phyloP scores from a whole-genome alignment of 345 rosid genomes.

The Populus euphratica region DNA sequence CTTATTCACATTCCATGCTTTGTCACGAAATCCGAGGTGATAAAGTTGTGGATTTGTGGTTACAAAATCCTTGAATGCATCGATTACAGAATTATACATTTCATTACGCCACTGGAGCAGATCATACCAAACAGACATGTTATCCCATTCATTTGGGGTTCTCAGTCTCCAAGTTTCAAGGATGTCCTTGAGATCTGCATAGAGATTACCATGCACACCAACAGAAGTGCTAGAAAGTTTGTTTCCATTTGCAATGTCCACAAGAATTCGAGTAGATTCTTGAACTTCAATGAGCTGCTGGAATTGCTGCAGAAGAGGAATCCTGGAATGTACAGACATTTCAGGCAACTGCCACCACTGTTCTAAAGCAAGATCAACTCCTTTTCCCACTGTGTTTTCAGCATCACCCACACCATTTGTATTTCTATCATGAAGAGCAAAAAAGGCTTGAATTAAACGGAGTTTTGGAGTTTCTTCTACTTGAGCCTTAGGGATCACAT shows the following conservation, averaged over 20 bases:
- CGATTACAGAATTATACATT: slow-evolving; percentile 88
- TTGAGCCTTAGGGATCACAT: slow-evolving; percentile 97
- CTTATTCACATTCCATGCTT: slow-evolving; percentile 98
- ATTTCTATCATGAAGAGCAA: slow-evolving; percentile 84
- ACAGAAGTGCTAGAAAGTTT: slow-evolving; percentile 60
- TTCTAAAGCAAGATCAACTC: slow-evolving; percentile 92
- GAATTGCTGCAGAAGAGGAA: slow-evolving; percentile 95
- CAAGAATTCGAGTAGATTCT: slow-evolving; percentile 85
- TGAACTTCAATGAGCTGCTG: slow-evolving; percentile 97
- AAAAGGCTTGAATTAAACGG: slow-evolving; percentile 82
- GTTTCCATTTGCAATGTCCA: slow-evolving; percentile 87
- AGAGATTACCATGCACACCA: slow-evolving; percentile 72
- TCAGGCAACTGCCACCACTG: slow-evolving; percentile 99
- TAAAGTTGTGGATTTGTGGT: slow-evolving; percentile 75
- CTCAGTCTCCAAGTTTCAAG: slow-evolving; percentile 98
- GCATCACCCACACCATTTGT: slow-evolving; percentile 85
- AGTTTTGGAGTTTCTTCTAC: slow-evolving; percentile 99
- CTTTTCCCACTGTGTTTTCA: slow-evolving; percentile 81
- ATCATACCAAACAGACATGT: slow-evolving; percentile 95
- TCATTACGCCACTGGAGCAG: slow-evolving; percentile 98
- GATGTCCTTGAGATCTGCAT: slow-evolving; percentile 94
- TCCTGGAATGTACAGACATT: slow-evolving; percentile 90
- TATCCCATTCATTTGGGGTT: slow-evolving; percentile 98
- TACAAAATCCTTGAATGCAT: slow-evolving; percentile 84
- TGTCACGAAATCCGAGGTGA: slow-evolving; percentile 97